These are phyloP conservation scores for Amauroascus verrucosus DNA, from an alignment of 2,329 filamentous ascomycete species.

Conservation along the genomic window DNA sequence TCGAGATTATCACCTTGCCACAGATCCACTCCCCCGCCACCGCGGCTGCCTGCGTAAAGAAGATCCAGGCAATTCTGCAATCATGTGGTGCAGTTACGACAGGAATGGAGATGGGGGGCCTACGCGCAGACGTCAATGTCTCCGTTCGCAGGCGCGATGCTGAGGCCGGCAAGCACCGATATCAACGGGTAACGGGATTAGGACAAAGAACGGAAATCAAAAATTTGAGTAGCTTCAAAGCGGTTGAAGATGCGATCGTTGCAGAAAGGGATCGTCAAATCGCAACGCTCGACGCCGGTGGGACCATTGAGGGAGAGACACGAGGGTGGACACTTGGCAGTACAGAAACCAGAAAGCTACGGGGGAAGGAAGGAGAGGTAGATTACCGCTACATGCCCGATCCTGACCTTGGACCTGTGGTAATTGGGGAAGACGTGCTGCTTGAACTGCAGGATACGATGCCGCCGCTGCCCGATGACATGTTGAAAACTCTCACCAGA, in stretches of 20 bases:
- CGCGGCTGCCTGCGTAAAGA: conserved; percentile 78
- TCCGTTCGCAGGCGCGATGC: conserved; percentile 58
- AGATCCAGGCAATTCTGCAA: conserved; percentile 71
- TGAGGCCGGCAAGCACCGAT: conserved; percentile 36
- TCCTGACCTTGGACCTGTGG: conserved; percentile 71
- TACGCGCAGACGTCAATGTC: conserved; percentile 92
- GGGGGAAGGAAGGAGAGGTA: conserved; percentile 92
- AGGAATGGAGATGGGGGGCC: conserved; percentile 85
- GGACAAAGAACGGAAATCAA: conserved; percentile 86
- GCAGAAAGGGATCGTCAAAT: conserved; percentile 89
- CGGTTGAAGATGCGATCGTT: conserved; percentile 86
- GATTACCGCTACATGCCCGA: conserved; percentile 99
- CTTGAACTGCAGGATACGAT: conserved; percentile 52
- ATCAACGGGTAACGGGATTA: conserved; percentile 51
- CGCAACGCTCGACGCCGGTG: conserved; percentile 62
- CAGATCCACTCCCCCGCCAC: conserved; percentile 79
- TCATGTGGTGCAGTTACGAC: conserved; percentile 75
- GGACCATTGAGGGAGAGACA: conserved; percentile 71
- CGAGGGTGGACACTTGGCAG: conserved; percentile 83
- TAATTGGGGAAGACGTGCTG: conserved; percentile 63
- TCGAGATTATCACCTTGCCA: conserved; percentile 90
- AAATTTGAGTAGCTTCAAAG: conserved; percentile 88
- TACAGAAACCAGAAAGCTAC: conserved; percentile 66
- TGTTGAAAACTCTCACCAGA: conserved; percentile 52
- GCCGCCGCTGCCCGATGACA: conserved; percentile 61